Conservation (phyloP, 2,329 filamentous ascomycete species). For the Colletotrichum coccodes region DNA sequence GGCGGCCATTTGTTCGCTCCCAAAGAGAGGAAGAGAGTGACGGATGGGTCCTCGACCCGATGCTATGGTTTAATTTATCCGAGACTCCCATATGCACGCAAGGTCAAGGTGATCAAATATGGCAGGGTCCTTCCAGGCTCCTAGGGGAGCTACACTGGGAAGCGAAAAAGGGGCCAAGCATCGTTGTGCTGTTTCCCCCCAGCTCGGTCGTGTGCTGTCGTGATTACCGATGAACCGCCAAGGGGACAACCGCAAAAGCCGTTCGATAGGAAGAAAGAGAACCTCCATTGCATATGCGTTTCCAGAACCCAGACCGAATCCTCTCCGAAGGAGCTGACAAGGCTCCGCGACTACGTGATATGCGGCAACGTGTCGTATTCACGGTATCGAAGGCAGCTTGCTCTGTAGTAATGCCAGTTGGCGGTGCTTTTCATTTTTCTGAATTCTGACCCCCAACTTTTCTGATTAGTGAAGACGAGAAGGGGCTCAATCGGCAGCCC, state of each 20-base stretch:
- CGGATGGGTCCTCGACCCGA: background rate
- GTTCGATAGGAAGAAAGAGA: too few species aligned
- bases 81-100: background rate
- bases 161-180: background rate
- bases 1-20: background rate
- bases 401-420: too few species aligned
- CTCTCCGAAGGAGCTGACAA: too few species aligned
- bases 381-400: too few species aligned
- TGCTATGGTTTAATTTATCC: background rate
- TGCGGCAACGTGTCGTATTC: too few species aligned
- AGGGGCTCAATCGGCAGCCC: background rate
- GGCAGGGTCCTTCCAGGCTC: background rate
- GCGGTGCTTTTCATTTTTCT: background rate
- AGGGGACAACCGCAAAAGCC: too few species aligned
- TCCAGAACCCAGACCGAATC: too few species aligned
- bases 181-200: background rate
- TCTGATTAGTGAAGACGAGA: background rate
- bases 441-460: background rate
- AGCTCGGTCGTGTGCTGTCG: background rate
- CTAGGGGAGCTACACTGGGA: background rate
- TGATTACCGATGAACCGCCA: background rate
- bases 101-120: conserved; percentile 6
- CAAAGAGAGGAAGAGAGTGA: background rate
- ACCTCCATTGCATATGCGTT: too few species aligned
- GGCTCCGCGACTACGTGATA: too few species aligned